Conservation (phyloP, 352 stramenopile genomes). For the Globisporangium lucens region DNA sequence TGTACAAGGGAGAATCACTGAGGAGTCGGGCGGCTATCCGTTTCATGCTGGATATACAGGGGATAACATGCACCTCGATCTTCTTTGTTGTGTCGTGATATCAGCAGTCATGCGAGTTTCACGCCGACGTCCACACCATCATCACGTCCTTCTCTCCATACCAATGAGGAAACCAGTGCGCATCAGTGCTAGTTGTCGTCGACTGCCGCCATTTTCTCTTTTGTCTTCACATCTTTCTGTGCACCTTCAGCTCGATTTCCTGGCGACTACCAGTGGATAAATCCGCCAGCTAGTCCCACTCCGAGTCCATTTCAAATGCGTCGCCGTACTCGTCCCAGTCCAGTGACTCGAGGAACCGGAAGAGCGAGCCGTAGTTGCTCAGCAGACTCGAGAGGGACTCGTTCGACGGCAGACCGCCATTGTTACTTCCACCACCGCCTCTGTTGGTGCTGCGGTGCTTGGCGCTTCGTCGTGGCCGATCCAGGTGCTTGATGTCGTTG, state of each 20-base stretch:
- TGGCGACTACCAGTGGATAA: background rate
- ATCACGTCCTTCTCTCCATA: background rate
- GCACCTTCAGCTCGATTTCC: no score
- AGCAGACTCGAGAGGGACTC: conserved; percentile 44
- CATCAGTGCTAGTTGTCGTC: background rate
- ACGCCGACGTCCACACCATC: background rate
- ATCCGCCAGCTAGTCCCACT: background rate
- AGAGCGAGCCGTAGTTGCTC: conserved; percentile 59
- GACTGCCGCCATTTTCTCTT: background rate
- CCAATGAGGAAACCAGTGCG: background rate
- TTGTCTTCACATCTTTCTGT: background rate
- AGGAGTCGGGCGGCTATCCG: background rate
- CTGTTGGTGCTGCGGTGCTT: conserved; percentile 13
- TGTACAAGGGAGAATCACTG: background rate
- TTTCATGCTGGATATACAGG: background rate
- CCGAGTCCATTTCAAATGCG: conserved; percentile 14
- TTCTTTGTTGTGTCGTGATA: background rate
- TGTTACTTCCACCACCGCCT: conserved; percentile 18
- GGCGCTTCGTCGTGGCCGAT: conserved; percentile 29
- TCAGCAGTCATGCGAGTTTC: background rate
- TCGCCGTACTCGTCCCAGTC: conserved; percentile 48
- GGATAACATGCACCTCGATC: background rate
- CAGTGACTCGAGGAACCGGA: conserved; percentile 61
- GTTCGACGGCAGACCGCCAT: background rate
- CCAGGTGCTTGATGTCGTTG: conserved; percentile 62